Evolutionary conservation across 768 basidiomycete genomes (phyloP).

Genomic region (Ramaria sp.): DNA sequence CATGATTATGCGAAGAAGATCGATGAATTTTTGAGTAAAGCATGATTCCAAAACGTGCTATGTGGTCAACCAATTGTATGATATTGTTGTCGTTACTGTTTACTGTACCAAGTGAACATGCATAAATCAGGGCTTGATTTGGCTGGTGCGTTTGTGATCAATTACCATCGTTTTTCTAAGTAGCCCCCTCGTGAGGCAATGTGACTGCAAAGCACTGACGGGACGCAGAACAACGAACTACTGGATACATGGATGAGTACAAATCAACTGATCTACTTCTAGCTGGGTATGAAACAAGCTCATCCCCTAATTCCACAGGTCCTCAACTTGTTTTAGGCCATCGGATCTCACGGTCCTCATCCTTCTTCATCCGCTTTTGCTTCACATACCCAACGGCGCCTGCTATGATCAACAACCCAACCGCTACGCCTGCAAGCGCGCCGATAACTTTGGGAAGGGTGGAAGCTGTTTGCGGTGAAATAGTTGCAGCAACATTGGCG

Average conservation of each 20-base stretch:
- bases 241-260: too few species aligned
- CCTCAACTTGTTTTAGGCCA: conserved; percentile 4
- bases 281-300: too few species aligned
- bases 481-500: neutral
- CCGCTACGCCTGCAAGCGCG: conserved; percentile 2
- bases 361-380: conserved; percentile 1
- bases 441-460: conserved; percentile 5
- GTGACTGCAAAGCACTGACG: too few species aligned
- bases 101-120: neutral
- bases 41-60: neutral
- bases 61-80: neutral
- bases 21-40: conserved; percentile 21
- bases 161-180: too few species aligned
- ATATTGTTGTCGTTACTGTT: neutral
- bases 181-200: too few species aligned
- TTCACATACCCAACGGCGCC: conserved; percentile 1
- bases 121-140: neutral
- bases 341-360: neutral
- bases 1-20: conserved; percentile 25
- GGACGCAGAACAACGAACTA: too few species aligned
- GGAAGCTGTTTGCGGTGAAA: neutral
- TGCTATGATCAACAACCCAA: neutral
- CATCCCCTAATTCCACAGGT: neutral
- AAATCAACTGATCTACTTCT: too few species aligned
- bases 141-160: too few species aligned